Evolutionary conservation across 495 filamentous ascomycete genomes (phyloP), one percentile per base, ranked within the genome.

Genomic region (Hypoxylon lenormandii): DNA sequence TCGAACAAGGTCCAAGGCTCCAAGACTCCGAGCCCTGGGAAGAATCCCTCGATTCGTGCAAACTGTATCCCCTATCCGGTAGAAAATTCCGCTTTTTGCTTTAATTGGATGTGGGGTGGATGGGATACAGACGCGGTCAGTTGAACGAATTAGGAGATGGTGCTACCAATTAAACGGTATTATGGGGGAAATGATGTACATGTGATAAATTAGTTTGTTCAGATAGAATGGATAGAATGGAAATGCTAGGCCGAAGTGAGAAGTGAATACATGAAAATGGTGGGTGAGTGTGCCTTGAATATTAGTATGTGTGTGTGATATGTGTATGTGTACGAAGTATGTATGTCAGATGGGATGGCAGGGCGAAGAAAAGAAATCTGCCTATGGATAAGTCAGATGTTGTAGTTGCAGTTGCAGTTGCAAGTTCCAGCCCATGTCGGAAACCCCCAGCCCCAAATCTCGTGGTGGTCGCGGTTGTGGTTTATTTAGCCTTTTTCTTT

Each of bases 71-170:
- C 68, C 62, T 71, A 63, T 71, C 56, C 33, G 62, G 52, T 49
- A 52, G 28, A 57, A 66, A 46, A 62, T 40, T 66, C 26, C 26
- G 52, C 40, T 59, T 66, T 51, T 33, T 15, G 55, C 15, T 63
- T 71, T 66, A 71, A 71, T 71, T 71, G 57, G 68, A 71, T 71
- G 68, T 66, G 68, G 68, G 57, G 68, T 45, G 48, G 52, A 51
- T 52, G 58, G 42, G 59, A 52, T 22, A 40, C 33, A 49, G 40
- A 37, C 49, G 62, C 47, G 43, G 58, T 58, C 47, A 56, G 59
- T 71, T 62, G 33, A 55, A 63, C 57, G 46, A 66, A 62, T 66
- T 58, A 66, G 50, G 33, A 71, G 40, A 52, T 38, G 46, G 61
- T 50, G 37, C 33, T 71, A 53, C 46, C 38, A 49, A 36, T 28